Conservation (phyloP, 148 eudicot species). For the Suaeda aralocaspica region DNA sequence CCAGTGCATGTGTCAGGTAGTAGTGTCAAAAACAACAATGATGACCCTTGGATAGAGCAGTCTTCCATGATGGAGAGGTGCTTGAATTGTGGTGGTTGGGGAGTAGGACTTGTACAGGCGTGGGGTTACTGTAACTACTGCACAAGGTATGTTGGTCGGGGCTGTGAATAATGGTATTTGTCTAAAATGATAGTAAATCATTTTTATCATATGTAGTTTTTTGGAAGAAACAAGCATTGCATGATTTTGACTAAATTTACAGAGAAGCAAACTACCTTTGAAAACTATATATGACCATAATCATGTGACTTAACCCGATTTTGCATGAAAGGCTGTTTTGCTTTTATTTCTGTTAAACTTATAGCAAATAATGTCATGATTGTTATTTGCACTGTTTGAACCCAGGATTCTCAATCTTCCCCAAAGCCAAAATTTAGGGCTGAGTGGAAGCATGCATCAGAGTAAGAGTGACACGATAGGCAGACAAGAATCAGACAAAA, state of each 20-base stretch:
- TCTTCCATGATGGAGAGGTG: slow-evolving; percentile 48
- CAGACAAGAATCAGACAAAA: slow-evolving; percentile 40
- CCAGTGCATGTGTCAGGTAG: slow-evolving; percentile 27
- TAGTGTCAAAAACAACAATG: slow-evolving; percentile 20
- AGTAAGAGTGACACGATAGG: slow-evolving; percentile 33
- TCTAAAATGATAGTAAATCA: not conserved
- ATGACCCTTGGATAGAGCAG: slow-evolving; percentile 36
- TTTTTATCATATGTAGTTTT: not conserved
- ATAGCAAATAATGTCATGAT: not conserved
- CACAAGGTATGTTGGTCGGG: slow-evolving; percentile 52
- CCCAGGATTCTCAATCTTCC: slow-evolving; percentile 78
- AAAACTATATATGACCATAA: not conserved
- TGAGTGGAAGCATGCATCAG: slow-evolving; percentile 38
- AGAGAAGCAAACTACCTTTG: not conserved
- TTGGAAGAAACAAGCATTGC: not conserved
- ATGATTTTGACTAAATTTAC: not conserved
- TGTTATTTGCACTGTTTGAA: slow-evolving; percentile 15
- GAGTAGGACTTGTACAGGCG: slow-evolving; percentile 75
- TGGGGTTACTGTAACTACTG: slow-evolving; percentile 97
- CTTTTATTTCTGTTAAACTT: slow-evolving; percentile 10
- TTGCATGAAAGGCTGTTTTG: not conserved
- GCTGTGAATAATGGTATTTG: not conserved
- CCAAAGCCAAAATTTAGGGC: slow-evolving; percentile 46
- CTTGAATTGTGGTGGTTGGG: slow-evolving; percentile 94
- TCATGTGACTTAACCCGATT: not conserved